Percentiles rank a stretch among this genome's conserved stretches.
These are phyloP conservation scores for Dendrobium catenatum DNA, from an alignment of 106 monocot genomes.

Conservation along the genomic window DNA sequence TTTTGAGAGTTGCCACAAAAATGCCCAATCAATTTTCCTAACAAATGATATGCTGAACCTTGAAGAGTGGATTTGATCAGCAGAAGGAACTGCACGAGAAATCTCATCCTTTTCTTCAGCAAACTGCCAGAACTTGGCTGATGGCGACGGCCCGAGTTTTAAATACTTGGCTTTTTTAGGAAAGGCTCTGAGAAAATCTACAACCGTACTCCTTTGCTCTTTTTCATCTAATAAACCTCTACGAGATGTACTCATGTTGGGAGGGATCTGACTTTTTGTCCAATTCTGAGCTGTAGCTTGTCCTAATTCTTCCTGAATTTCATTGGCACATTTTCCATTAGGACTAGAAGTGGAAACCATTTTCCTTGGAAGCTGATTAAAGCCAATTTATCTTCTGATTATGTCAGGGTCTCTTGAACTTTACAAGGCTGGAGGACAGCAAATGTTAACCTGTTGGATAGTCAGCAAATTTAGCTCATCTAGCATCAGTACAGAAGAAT, in stretches of 20 bases:
- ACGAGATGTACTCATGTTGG: slow-evolving; percentile 27
- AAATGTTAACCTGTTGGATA: background rate
- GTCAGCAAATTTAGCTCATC: background rate
- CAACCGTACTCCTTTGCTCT: slow-evolving; percentile 15
- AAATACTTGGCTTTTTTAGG: slow-evolving; percentile 18
- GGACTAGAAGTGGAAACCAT: slow-evolving; percentile 43
- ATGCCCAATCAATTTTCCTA: slow-evolving; percentile 54
- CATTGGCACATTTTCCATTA: slow-evolving; percentile 25
- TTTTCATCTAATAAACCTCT: slow-evolving; percentile 24
- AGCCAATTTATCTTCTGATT: slow-evolving; percentile 1
- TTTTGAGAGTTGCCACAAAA: slow-evolving; percentile 34
- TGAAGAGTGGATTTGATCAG: slow-evolving; percentile 11
- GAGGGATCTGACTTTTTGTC: slow-evolving; percentile 20
- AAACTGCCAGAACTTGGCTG: slow-evolving; percentile 50
- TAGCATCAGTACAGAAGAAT: background rate
- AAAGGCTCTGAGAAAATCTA: slow-evolving; percentile 13
- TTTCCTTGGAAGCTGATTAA: slow-evolving; percentile 9
- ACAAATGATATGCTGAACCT: slow-evolving; percentile 25
- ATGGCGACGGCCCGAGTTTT: slow-evolving; percentile 54
- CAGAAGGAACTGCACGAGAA: slow-evolving; percentile 54
- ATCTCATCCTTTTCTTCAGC: slow-evolving; percentile 53
- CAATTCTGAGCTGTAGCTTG: slow-evolving; percentile 9
- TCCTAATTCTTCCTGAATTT: slow-evolving; percentile 44
- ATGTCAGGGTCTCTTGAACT: background rate
- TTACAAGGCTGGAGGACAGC: background rate